Conservation (phyloP, 2,329 filamentous ascomycete species). For the Colletotrichum lentis region DNA sequence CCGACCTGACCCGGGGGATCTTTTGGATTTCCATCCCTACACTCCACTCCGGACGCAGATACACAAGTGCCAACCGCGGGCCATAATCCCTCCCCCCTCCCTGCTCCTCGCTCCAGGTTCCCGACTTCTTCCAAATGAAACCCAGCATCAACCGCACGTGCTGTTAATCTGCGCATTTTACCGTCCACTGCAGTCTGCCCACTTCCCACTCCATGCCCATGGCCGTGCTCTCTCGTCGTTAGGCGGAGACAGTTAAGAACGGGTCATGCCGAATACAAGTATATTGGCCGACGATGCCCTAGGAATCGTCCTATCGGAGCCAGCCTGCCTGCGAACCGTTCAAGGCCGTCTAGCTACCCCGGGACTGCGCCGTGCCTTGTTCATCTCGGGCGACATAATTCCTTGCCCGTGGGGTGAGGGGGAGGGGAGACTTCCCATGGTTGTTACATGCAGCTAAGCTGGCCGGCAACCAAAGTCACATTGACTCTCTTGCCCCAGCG, state of each 20-base stretch:
- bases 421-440: background rate
- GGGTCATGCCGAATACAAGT: slow-evolving; percentile 33
- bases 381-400: slow-evolving; percentile 12
- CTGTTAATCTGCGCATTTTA: slow-evolving; percentile 9
- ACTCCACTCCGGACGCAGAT: background rate
- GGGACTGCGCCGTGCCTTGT: background rate
- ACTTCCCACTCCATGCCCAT: background rate
- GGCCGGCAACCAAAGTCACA: background rate
- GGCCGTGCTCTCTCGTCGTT: background rate
- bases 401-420: background rate
- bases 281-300: slow-evolving; percentile 21
- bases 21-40: background rate
- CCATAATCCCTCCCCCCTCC: background rate
- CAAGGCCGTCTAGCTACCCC: background rate
- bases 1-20: background rate
- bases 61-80: background rate
- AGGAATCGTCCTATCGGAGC: slow-evolving; percentile 3
- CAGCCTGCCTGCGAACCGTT: background rate
- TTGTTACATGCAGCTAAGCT: background rate
- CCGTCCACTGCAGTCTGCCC: background rate
- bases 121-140: background rate
- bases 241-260: background rate
- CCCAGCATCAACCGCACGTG: slow-evolving; percentile 21
- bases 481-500: background rate
- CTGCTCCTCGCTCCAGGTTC: background rate